These are phyloP conservation scores for Biscogniauxia mediterranea DNA, from an alignment of 2,329 filamentous ascomycete genomes.

Conservation along the genomic window DNA sequence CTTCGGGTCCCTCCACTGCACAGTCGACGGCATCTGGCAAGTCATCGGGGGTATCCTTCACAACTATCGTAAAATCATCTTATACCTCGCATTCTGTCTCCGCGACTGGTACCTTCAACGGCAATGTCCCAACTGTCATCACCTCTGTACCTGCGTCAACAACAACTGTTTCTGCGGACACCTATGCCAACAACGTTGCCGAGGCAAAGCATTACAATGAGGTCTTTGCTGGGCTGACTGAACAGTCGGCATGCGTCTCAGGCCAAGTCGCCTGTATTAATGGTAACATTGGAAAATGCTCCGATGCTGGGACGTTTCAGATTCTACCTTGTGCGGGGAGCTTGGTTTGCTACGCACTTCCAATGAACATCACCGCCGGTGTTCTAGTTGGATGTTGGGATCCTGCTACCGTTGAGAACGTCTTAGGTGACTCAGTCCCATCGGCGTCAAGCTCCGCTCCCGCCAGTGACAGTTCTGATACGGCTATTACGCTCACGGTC, in stretches of 20 bases:
- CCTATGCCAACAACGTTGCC: constrained; percentile 46
- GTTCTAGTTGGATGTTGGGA: constrained; percentile 50
- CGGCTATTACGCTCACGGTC: constrained; percentile 5
- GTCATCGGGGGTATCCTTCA: constrained; percentile 5
- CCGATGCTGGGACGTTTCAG: constrained; percentile 39
- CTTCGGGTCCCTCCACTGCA: constrained; percentile 5
- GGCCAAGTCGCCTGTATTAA: constrained; percentile 53
- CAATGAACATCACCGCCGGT: constrained; percentile 47
- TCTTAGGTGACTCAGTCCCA: constrained; percentile 38
- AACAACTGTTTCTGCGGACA: constrained; percentile 39
- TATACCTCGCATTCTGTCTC: constrained; percentile 24
- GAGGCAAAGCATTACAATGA: constrained; percentile 46
- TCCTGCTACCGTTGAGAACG: constrained; percentile 37
- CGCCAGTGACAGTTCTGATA: constrained; percentile 7
- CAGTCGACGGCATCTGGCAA: constrained; percentile 1
- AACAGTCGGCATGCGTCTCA: constrained; percentile 44
- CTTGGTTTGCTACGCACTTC: constrained; percentile 52
- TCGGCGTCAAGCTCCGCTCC: constrained; percentile 7
- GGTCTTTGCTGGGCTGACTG: constrained; percentile 43
- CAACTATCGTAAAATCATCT: constrained; percentile 18
- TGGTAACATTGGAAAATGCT: constrained; percentile 49
- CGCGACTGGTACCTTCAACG: constrained; percentile 38
- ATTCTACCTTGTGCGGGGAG: constrained; percentile 38
- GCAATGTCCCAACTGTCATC: constrained; percentile 42
- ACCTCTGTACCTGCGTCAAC: constrained; percentile 36